phyloP scores from a whole-genome alignment of 805 yeast genomes.

The Maudiozyma barnettii region DNA sequence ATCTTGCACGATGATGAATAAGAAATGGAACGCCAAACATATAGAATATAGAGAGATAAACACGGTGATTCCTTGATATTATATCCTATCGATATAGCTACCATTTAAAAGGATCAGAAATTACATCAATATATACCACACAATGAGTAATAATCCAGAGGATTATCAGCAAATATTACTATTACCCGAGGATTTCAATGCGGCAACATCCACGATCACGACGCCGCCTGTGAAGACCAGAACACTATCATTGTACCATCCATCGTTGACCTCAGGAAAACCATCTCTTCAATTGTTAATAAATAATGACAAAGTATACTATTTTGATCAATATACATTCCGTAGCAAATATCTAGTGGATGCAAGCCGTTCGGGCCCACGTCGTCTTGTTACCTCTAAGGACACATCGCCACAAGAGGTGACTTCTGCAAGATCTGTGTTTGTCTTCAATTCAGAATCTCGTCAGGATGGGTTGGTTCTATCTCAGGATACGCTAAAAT shows the following conservation, averaged over 20 bases:
- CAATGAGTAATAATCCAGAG: neutral
- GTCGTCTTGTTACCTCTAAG: neutral
- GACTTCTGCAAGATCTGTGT: slow-evolving; percentile 17
- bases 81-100: neutral
- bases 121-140: neutral
- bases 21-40: too few relatives aligned
- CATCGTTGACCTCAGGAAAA: slow-evolving; percentile 20
- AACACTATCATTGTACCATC: slow-evolving; percentile 20
- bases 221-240: too few relatives aligned
- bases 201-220: neutral
- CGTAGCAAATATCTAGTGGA: neutral
- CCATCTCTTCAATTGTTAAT: slow-evolving; percentile 10
- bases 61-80: too few relatives aligned
- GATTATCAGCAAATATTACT: neutral
- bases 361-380: neutral
- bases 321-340: neutral
- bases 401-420: neutral
- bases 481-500: slow-evolving; percentile 12
- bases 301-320: slow-evolving; percentile 1
- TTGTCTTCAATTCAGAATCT: slow-evolving; percentile 14
- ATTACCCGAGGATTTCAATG: neutral
- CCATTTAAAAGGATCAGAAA: neutral
- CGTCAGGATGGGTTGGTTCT: slow-evolving; percentile 18
- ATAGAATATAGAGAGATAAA: neutral
- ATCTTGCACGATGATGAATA: too few relatives aligned